Base-by-base conservation (phyloP, 2,329 filamentous ascomycete genomes). In the Exophiala aquamarina region DNA sequence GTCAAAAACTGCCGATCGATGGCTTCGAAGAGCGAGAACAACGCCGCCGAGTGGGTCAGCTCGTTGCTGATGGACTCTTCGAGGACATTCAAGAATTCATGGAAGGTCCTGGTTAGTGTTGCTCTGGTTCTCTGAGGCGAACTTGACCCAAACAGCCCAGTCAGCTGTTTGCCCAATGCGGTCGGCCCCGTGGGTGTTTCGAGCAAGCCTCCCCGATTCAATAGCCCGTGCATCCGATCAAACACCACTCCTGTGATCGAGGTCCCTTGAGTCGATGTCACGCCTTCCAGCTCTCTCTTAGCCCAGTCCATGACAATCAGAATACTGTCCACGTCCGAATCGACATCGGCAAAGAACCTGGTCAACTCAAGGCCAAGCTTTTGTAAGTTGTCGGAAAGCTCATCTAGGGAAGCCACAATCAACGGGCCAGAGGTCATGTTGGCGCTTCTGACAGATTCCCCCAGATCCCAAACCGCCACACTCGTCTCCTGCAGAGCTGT, bases 221-320 rank as follows among this genome's bases (percentile, higher is more conserved):
- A 78, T 31, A 92, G 70, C 59, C 80, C 84, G 73, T 95, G 88
- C 38, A 95, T 73, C 64, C 94, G 95, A 66, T 89, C 87, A 64
- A 90, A 89, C 34, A 86, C 80, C n/a, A 70, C 65, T 2, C 50
- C 55, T 19, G 47, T 33, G 10, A 55, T 28, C 3, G 50, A 47
- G 33, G 20, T 31, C 2, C 49, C 49, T 78, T 80, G 1, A 79
- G 77, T 43, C 17, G 75, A 74, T 52, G 82, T 79, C 47, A 93
- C 72, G 36, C 83, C 83, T 50, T 83, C 76, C 11, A 97, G 80
- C 66, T 96, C 90, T 56, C 90, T 83, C 62, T 86, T 86, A 11
- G 89, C 88, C 92, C 92, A 96, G 64, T 95, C 89, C 90, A 97
- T 96, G 41, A 94, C 89, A 51, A 93, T 86, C 28, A 97, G 77